Base-by-base conservation (phyloP, 164 flowering plant species). In the Liquidambar formosana region DNA sequence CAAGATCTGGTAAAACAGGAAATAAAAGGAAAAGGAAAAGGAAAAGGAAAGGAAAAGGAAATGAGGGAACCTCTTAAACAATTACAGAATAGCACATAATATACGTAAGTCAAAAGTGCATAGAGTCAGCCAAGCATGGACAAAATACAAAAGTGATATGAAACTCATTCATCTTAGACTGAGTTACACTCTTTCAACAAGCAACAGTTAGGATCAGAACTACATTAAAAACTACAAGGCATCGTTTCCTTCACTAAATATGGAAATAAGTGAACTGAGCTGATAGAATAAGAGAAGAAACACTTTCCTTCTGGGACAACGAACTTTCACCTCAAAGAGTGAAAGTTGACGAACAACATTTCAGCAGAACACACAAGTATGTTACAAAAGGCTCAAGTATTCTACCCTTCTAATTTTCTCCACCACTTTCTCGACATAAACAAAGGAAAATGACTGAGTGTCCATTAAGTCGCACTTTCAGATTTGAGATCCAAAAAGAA, bases 1-100 rank as follows among this genome's bases (percentile, higher is more conserved):
- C 80, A 96, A 13, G 18, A 93, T 86, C 99, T 96, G 85, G 48
- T 21, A 52, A 52, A 73, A 71, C 26, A 41, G 59, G 18, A 61
- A 48, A 53, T 38, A 38, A 26, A 63, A 57, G 25, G 13, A 65
- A 57, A 58, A 28, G 41, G 63, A 28, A n/a, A 43, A n/a, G n/a
- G 59, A 14, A 61, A 48, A 53, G 26, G 25, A 26, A 63, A 57
- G 25, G 13, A 65, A 57, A 58, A 28, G 41, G 63, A 28, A n/a
- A 43, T 25, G 14, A 62, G 15, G 1, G 57, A 63, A 56, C 2
- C 8, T 16, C 0, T 18, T 28, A 45, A 23, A 11, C 56, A 25
- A 11, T 33, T 27, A 18, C 41, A 33, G 6, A n/a, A 26, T 18
- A 52, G 19, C 5, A 51, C 43, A 16, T 5, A 11, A 28, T 23